Evolutionary conservation across 208 protist species (phyloP), one percentile per base, ranked within the genome.

Genomic region (Trypanosoma theileri): DNA sequence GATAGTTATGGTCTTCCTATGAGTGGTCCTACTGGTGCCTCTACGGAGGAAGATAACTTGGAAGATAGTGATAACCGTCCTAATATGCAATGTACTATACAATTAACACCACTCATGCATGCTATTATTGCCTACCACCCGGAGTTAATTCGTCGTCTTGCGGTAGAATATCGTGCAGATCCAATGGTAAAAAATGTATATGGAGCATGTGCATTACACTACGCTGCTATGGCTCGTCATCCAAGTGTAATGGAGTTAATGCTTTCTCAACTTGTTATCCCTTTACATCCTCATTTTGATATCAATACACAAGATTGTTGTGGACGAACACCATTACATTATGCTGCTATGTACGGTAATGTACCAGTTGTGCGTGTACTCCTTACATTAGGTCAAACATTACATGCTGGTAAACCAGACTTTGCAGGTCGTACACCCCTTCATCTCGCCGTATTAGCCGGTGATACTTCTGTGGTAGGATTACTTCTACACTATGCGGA

Each of bases 41-140:
- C 10, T 48, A 3, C 44, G 1, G 16, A 14, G 44, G 44, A 40
- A 14, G 11, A 50, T 17, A 22, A n/a, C 4, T 1, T 14, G 21
- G 51, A 48, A 13, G 45, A 56, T 4, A 40, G 58, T 48, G 35
- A 44, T 12, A 57, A 35, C 0, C 16, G 26, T 16, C 60, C 51
- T 10, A 56, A 44, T 11, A 54, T 62, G 10, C 42, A 54, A n/a
- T 42, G 52, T 28, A 41, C 67, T 3, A 60, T 17, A 51, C 83
- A 79, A 17, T 16, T 81, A 8, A 92, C 90, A 1, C 87, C 90
- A 26, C 74, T 95, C 12, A 86, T 92, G 71, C 77, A 86, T 44
- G 85, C 90, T 19, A 93, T 95, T 66, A 13, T 85, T 2, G 69
- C 80, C 57, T 93, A 93, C 65, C 85, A 92, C 69, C 90, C 90